phyloP scores from a whole-genome alignment of 495 filamentous ascomycete species.

The Neurospora discreta region DNA sequence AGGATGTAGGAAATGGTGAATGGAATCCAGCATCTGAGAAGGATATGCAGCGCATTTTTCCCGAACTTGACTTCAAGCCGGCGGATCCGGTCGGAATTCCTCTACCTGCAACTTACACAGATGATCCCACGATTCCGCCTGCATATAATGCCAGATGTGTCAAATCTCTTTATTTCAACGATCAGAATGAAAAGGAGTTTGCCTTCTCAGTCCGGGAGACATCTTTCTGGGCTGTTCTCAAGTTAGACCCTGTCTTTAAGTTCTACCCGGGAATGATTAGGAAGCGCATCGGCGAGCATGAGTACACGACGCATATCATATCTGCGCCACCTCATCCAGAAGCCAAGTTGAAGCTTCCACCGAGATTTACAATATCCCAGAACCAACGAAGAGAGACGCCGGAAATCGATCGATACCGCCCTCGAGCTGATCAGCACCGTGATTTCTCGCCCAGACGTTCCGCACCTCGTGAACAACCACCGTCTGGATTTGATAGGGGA shows the following conservation, averaged over 20 bases:
- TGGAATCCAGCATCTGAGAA: constrained; percentile 26
- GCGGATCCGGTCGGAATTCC: constrained; percentile 35
- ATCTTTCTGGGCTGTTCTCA: constrained; percentile 29
- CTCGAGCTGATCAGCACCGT: not conserved
- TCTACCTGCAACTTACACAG: constrained; percentile 27
- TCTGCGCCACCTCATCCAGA: constrained; percentile 14
- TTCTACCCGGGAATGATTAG: constrained; percentile 19
- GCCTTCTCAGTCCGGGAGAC: constrained; percentile 28
- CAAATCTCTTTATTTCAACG: constrained; percentile 36
- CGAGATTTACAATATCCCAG: constrained; percentile 9
- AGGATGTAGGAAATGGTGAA: constrained; percentile 12
- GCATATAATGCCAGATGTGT: constrained; percentile 33
- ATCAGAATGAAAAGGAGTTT: constrained; percentile 35
- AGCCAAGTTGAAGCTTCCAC: constrained; percentile 17
- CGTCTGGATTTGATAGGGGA: constrained; percentile 1
- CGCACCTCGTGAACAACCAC: not conserved
- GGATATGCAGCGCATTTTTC: constrained; percentile 31
- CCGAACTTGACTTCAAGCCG: constrained; percentile 18
- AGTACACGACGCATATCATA: constrained; percentile 13
- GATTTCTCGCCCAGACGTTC: not conserved
- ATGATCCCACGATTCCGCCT: constrained; percentile 32
- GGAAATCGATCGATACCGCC: not conserved
- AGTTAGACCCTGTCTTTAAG: constrained; percentile 38
- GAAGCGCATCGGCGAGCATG: constrained; percentile 14
- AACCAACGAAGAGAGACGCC: not conserved